These are phyloP conservation scores for Ophiocordyceps australis DNA, from an alignment of 2,329 filamentous ascomycete species.

Conservation along the genomic window DNA sequence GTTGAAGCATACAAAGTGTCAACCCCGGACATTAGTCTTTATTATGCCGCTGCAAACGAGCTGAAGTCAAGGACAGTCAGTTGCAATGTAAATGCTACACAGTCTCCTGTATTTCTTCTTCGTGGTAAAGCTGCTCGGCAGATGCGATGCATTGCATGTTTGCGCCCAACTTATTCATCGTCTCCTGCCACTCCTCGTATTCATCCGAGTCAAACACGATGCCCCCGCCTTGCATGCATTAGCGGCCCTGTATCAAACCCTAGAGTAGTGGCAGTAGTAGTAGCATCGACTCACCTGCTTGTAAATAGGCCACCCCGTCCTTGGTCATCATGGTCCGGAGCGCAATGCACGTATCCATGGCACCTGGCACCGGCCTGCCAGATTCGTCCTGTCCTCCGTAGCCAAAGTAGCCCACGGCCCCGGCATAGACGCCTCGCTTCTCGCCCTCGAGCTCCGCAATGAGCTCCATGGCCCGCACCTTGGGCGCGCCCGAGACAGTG, in stretches of 20 bases:
- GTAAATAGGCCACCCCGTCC: constrained; percentile 78
- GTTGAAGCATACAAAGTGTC: no score
- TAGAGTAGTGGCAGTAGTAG: constrained; percentile 1
- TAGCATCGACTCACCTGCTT: constrained; percentile 35
- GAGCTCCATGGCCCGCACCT: constrained; percentile 91
- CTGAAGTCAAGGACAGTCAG: no score
- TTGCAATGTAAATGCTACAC: no score
- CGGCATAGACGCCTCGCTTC: constrained; percentile 89
- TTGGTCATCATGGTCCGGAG: constrained; percentile 90
- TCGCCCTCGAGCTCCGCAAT: constrained; percentile 89
- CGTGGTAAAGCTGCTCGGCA: constrained; percentile 50
- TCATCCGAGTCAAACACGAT: constrained; percentile 90
- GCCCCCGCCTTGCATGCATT: constrained; percentile 63
- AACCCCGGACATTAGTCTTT: no score
- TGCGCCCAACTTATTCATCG: constrained; percentile 80
- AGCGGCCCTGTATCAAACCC: no score
- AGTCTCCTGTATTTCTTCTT: constrained; percentile 10
- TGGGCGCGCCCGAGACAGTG: constrained; percentile 87
- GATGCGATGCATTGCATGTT: constrained; percentile 78
- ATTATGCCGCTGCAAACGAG: no score
- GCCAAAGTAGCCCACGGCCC: constrained; percentile 92
- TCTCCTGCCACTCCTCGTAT: constrained; percentile 89
- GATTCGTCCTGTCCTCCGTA: constrained; percentile 54
- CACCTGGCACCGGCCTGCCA: constrained; percentile 51
- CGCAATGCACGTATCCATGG: constrained; percentile 74